A percentile compares a stretch with the other conserved stretches of the same genome.
Conservation (phyloP, 2,329 filamentous ascomycete species). For the Neopestalotiopsis rosae region DNA sequence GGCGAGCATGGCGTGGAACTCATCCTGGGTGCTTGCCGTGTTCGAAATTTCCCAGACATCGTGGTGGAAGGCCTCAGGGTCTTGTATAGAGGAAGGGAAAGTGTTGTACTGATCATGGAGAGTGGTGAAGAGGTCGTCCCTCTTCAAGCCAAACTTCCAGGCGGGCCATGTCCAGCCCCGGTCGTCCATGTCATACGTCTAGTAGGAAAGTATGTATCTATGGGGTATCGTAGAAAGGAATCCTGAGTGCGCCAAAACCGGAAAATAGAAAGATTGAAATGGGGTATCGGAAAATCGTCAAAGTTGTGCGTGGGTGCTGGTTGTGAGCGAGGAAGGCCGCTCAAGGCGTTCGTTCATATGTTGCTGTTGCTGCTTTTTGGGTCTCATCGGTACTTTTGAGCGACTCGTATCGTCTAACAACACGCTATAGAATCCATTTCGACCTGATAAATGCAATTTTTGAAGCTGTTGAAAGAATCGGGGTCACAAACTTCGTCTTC, state of each 20-base stretch:
- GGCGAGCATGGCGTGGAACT: slow-evolving; percentile 60
- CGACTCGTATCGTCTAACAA: slow-evolving; percentile 39
- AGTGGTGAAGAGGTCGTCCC: slow-evolving; percentile 61
- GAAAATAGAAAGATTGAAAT: slow-evolving; percentile 15
- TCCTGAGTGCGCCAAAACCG: slow-evolving; percentile 12
- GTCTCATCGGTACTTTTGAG: slow-evolving; percentile 27
- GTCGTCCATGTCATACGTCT: slow-evolving; percentile 56
- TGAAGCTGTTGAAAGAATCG: neutral
- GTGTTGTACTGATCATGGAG: slow-evolving; percentile 67
- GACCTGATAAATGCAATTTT: slow-evolving; percentile 12
- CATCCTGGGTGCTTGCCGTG: slow-evolving; percentile 53
- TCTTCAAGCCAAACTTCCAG: slow-evolving; percentile 69
- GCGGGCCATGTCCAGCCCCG: slow-evolving; percentile 59
- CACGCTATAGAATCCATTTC: slow-evolving; percentile 30
- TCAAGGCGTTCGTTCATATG: slow-evolving; percentile 6
- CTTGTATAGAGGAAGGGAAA: slow-evolving; percentile 59
- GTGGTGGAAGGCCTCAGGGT: slow-evolving; percentile 65
- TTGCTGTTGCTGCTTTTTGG: slow-evolving; percentile 24
- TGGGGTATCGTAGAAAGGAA: slow-evolving; percentile 12
- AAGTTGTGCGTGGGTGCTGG: neutral
- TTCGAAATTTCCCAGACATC: slow-evolving; percentile 65
- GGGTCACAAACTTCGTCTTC: neutral
- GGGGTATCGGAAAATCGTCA: slow-evolving; percentile 2
- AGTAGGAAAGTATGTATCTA: slow-evolving; percentile 25
- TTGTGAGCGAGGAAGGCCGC: slow-evolving; percentile 4